Base-by-base conservation (phyloP, 495 filamentous ascomycete species). In the Penicillium diatomitis region DNA sequence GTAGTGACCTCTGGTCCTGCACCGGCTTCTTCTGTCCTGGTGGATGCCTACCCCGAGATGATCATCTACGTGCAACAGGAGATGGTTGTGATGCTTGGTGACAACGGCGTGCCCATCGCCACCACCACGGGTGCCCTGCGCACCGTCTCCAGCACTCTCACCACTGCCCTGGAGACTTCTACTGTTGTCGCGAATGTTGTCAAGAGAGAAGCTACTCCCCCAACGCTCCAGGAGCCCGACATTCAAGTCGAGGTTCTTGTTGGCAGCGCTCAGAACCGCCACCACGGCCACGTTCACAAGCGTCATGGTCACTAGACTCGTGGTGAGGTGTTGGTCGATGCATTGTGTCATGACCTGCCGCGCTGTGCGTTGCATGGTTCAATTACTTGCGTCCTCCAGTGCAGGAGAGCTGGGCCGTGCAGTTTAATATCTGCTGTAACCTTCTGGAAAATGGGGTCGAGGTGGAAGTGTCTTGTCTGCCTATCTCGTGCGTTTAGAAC, bases 51-150 rank as follows among this genome's bases (percentile, higher is more conserved):
- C 35, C 61, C 58, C 0, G 59, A 70, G 34, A 64, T 67, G 37
- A 53, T 67, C n/a, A 52, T 75, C 27, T 68, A 63, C 38, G 41
- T 72, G 29, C 54, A 66, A 38, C 60, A 62, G 27, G 59, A 72
- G 27, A 51, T 75, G n/a, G 42, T 60, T n/a, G 55, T 75, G 47
- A 29, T 65, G 34, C 50, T 67, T n/a, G 62, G 68, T 42, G 58
- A 41, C 2, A 42, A 64, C 5, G 61, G 63, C 8, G 30, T 40
- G 9, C 57, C 61, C 0, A 48, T 58, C 36, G 46, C 55, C 30
- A 71, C 68, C 6, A 54, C 40, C 33, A 60, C 55, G 32, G 63
- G 60, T 5, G 32, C 31, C 3, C 11, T 48, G 4, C 49, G 49
- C 32, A 61, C 61, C 2, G 30, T 67, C 9, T 67, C 63, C 5